Evolutionary conservation across 1,284 basidiomycete genomes (phyloP).

Genomic region (Kalmanozyma brasiliensis): DNA sequence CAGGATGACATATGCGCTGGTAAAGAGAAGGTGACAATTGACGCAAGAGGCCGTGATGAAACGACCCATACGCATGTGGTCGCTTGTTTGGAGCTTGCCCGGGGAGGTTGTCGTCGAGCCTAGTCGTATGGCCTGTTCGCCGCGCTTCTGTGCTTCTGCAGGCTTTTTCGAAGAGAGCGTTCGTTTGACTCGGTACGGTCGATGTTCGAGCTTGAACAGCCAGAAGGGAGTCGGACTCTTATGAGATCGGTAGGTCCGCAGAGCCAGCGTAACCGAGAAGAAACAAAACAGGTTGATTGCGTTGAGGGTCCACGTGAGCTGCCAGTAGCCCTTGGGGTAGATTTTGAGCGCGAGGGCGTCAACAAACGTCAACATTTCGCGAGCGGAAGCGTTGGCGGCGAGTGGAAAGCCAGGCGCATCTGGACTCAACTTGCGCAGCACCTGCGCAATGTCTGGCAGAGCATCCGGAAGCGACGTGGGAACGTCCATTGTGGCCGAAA

Average conservation of each 20-base stretch:
- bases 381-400: constrained; percentile 7
- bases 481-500: too few relatives aligned
- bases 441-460: too few relatives aligned
- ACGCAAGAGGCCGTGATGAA: constrained; percentile 37
- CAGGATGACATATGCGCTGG: constrained; percentile 10
- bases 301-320: constrained; percentile 16
- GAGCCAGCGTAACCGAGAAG: constrained; percentile 15
- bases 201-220: constrained; percentile 21
- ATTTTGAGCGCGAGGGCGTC: constrained; percentile 21
- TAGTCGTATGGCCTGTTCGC: not conserved
- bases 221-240: constrained; percentile 24
- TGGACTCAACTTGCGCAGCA: too few relatives aligned
- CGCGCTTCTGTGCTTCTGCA: not conserved
- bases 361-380: constrained; percentile 21
- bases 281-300: constrained; percentile 13
- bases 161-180: too few relatives aligned
- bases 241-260: constrained; percentile 15
- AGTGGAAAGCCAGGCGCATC: constrained; percentile 10
- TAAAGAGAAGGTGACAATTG: constrained; percentile 32
- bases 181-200: constrained; percentile 12
- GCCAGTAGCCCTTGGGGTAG: constrained; percentile 25
- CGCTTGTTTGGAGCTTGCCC: not conserved
- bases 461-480: too few relatives aligned
- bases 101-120: too few relatives aligned
- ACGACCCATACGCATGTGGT: constrained; percentile 8